Conservation (phyloP, 345 rosid species). For the Aquilaria malaccensis region DNA sequence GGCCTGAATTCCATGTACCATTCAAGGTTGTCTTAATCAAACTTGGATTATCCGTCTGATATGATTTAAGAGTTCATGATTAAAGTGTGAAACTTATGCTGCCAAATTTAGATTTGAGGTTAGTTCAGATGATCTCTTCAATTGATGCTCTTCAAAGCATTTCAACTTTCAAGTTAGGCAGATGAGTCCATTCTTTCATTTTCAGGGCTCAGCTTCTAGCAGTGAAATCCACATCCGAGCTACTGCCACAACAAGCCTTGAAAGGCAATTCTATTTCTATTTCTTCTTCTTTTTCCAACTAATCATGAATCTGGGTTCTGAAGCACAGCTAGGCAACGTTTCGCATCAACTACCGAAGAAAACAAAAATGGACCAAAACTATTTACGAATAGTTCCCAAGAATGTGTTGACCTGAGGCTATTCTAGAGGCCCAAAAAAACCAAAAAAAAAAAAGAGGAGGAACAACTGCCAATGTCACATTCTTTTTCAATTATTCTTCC, state of each 20-base stretch:
- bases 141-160: conserved; percentile 5
- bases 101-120: too few species aligned
- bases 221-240: background rate
- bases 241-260: conserved; percentile 9
- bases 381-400: conserved; percentile 3
- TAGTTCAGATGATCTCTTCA: background rate
- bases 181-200: conserved; percentile 14
- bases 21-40: too few species aligned
- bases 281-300: background rate
- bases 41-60: too few species aligned
- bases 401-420: background rate
- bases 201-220: background rate
- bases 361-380: background rate
- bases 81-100: too few species aligned
- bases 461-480: background rate
- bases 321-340: too few species aligned
- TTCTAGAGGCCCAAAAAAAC: background rate
- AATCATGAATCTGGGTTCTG: background rate
- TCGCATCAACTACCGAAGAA: too few species aligned
- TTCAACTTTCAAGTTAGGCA: conserved; percentile 4
- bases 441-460: background rate
- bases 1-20: too few species aligned
- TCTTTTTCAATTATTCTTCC: too few species aligned
- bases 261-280: background rate
- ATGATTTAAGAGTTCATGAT: too few species aligned